Evolutionary conservation across 2,329 filamentous ascomycete genomes (phyloP).

Genomic region (Talaromyces sp.): DNA sequence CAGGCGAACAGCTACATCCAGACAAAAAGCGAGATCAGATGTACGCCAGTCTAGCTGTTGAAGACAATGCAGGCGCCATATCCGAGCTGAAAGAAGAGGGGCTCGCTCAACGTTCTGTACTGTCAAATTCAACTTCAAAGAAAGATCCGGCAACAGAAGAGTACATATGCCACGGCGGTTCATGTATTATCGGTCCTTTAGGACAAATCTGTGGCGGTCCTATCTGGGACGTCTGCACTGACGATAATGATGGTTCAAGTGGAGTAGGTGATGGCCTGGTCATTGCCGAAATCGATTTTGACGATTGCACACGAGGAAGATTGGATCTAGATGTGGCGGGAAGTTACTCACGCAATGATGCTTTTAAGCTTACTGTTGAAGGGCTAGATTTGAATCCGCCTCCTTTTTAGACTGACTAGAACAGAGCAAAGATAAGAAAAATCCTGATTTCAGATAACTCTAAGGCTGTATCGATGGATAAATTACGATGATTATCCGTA

Average conservation of each 20-base stretch:
- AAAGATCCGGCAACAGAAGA: background rate
- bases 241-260: slow-evolving; percentile 28
- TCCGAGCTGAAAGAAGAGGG: background rate
- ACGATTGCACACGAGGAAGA: slow-evolving; percentile 78
- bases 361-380: slow-evolving; percentile 58
- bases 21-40: slow-evolving; percentile 21
- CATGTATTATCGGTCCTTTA: slow-evolving; percentile 73
- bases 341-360: slow-evolving; percentile 74
- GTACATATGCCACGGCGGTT: slow-evolving; percentile 67
- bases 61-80: background rate
- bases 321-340: slow-evolving; percentile 81
- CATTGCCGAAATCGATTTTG: slow-evolving; percentile 74
- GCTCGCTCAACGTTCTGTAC: background rate
- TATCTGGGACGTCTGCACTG: slow-evolving; percentile 65
- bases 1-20: slow-evolving; percentile 17
- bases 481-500: slow-evolving; percentile 44
- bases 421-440: background rate
- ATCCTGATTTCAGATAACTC: too few species aligned
- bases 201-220: slow-evolving; percentile 79
- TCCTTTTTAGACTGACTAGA: slow-evolving; percentile 30
- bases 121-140: background rate
- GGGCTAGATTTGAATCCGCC: slow-evolving; percentile 59
- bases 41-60: slow-evolving; percentile 10
- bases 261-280: slow-evolving; percentile 50
- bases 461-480: slow-evolving; percentile 42